phyloP scores from a whole-genome alignment of 805 yeast species.

The Starmerella bacillaris region DNA sequence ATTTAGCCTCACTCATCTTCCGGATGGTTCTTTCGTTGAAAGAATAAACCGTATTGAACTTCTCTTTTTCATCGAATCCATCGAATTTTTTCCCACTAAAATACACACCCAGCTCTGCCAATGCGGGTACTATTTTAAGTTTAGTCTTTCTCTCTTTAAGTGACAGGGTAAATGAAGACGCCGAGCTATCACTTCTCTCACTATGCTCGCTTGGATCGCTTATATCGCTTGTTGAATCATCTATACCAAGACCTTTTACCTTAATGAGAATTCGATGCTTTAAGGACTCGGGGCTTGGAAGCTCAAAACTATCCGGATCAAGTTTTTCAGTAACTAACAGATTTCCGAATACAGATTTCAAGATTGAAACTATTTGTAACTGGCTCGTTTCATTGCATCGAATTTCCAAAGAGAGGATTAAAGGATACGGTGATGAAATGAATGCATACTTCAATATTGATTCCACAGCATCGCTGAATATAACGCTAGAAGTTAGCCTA shows the following conservation, averaged over 20 bases:
- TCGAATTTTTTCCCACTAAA: slow-evolving; percentile 59
- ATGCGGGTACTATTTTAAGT: slow-evolving; percentile 17
- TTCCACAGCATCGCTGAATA: slow-evolving; percentile 47
- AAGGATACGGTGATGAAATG: slow-evolving; percentile 68
- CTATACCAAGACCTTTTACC: slow-evolving; percentile 31
- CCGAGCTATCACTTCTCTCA: slow-evolving; percentile 2
- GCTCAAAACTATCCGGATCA: slow-evolving; percentile 14
- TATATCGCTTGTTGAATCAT: background rate
- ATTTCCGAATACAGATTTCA: slow-evolving; percentile 44
- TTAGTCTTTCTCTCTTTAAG: background rate
- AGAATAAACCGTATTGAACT: slow-evolving; percentile 74
- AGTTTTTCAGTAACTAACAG: slow-evolving; percentile 31
- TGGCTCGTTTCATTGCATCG: slow-evolving; percentile 62
- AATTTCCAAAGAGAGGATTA: slow-evolving; percentile 70
- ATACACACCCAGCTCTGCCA: slow-evolving; percentile 52
- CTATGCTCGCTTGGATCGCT: slow-evolving; percentile 1
- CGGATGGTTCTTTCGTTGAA: slow-evolving; percentile 57
- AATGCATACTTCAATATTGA: slow-evolving; percentile 75
- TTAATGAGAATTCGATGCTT: slow-evolving; percentile 59
- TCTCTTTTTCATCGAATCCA: slow-evolving; percentile 72
- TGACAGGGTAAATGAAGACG: background rate
- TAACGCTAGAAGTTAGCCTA: slow-evolving; percentile 50
- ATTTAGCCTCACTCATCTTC: slow-evolving; percentile 42
- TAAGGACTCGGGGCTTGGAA: slow-evolving; percentile 62
- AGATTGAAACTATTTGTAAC: slow-evolving; percentile 32